Evolutionary conservation across 2,329 filamentous ascomycete genomes (phyloP).

Genomic region (Catunica adiposa): DNA sequence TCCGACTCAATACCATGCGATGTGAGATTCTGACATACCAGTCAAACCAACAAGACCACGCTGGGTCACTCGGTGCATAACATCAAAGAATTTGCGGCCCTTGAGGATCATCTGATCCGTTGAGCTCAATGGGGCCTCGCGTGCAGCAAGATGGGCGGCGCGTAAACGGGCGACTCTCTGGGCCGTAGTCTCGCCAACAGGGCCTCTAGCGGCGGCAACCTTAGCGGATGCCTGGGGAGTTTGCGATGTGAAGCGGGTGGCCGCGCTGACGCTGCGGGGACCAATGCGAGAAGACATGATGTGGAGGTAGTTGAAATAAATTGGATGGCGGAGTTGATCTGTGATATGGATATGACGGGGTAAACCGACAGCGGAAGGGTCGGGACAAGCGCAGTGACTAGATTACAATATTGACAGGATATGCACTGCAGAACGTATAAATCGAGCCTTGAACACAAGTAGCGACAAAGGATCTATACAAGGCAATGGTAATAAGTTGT

Average conservation of each 20-base stretch:
- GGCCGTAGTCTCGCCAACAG: slow-evolving; percentile 44
- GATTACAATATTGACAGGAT: background rate
- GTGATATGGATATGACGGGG: background rate
- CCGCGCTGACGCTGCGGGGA: slow-evolving; percentile 58
- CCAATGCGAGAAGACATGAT: slow-evolving; percentile 29
- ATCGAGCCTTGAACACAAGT: too few relatives aligned
- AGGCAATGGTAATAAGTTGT: background rate
- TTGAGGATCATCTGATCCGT: slow-evolving; percentile 33
- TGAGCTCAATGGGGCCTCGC: slow-evolving; percentile 38
- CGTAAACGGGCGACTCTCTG: slow-evolving; percentile 53
- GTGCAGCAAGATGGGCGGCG: slow-evolving; percentile 50
- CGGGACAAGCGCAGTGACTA: background rate
- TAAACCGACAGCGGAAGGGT: background rate
- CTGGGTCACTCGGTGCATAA: slow-evolving; percentile 39
- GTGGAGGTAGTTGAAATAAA: background rate
- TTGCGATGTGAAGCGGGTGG: slow-evolving; percentile 49
- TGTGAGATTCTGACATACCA: slow-evolving; percentile 25
- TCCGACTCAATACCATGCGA: background rate
- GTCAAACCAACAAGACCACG: slow-evolving; percentile 39
- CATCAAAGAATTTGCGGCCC: slow-evolving; percentile 36
- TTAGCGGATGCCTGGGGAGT: slow-evolving; percentile 51
- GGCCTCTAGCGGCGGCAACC: slow-evolving; percentile 21
- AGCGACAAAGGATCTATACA: background rate
- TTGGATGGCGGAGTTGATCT: background rate
- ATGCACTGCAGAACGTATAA: background rate